phyloP scores from a whole-genome alignment of 2,329 filamentous ascomycete genomes.

The Phyllosticta ampelicida region DNA sequence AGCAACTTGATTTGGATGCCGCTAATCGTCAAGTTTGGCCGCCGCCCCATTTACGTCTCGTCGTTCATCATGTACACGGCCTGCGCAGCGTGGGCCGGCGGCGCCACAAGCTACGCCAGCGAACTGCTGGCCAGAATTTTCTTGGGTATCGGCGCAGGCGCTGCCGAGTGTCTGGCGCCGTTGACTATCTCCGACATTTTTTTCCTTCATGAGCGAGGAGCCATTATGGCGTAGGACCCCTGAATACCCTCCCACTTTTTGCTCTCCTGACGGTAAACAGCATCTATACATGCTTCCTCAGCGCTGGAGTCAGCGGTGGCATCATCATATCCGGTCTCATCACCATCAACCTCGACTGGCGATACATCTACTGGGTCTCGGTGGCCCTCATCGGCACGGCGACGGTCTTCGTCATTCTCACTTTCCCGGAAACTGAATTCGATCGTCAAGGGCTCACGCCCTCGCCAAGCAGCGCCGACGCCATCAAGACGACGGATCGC shows the following conservation, averaged over 20 bases:
- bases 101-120: constrained; percentile 14
- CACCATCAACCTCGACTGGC: constrained; percentile 39
- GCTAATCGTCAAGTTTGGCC: constrained; percentile 27
- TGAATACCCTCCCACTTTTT: neutral
- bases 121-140: constrained; percentile 38
- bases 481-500: neutral
- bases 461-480: neutral
- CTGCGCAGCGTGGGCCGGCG: constrained; percentile 16
- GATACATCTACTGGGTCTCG: constrained; percentile 43
- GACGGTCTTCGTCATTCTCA: constrained; percentile 40
- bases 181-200: constrained; percentile 46
- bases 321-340: constrained; percentile 33
- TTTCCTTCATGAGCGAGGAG: constrained; percentile 46
- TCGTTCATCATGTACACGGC: constrained; percentile 16
- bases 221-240: constrained; percentile 37
- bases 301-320: constrained; percentile 19
- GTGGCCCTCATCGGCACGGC: constrained; percentile 40
- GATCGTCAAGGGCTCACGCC: constrained; percentile 12
- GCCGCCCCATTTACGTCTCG: constrained; percentile 23
- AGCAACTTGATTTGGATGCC: constrained; percentile 29
- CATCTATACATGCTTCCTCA: constrained; percentile 18
- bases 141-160: constrained; percentile 44
- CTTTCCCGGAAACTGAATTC: constrained; percentile 47
- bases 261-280: neutral
- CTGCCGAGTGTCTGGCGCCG: constrained; percentile 40